Percentiles rank a stretch among this genome's conserved stretches.
phyloP scores from a whole-genome alignment of 805 yeast species.

The Blastobotrys parvus region DNA sequence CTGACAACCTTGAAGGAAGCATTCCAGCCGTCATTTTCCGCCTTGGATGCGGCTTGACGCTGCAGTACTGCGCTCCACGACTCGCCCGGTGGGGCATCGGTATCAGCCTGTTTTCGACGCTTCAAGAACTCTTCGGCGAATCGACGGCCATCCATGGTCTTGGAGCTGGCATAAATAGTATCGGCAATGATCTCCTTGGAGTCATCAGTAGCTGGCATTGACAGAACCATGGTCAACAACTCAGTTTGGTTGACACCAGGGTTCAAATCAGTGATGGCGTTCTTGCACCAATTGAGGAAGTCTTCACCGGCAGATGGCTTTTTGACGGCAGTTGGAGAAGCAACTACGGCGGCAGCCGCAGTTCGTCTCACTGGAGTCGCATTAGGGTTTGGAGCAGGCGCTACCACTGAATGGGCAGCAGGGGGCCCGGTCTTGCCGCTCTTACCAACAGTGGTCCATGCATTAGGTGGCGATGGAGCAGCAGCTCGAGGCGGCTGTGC shows the following conservation, averaged over 20 bases:
- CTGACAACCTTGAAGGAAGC: conserved; percentile 52
- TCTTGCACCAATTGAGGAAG: conserved; percentile 34
- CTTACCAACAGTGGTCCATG: conserved; percentile 37
- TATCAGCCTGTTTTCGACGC: conserved; percentile 67
- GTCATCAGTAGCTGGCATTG: conserved; percentile 69
- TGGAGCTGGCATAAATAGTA: conserved; percentile 78
- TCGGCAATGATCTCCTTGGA: conserved; percentile 84
- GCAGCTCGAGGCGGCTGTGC: conserved; percentile 3
- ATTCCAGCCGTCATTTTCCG: conserved; percentile 30
- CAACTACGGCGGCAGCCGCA: conserved; percentile 9
- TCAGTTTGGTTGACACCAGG: conserved; percentile 71
- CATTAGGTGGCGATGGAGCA: conserved; percentile 11
- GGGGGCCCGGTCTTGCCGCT: conserved; percentile 48
- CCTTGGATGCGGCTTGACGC: conserved; percentile 23
- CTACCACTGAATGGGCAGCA: conserved; percentile 7
- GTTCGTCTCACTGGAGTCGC: conserved; percentile 5
- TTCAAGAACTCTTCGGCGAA: conserved; percentile 86
- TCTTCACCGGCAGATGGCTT: conserved; percentile 27
- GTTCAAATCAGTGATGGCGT: conserved; percentile 43
- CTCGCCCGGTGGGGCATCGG: conserved; percentile 33
- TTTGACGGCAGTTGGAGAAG: conserved; percentile 7
- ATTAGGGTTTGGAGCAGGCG: conserved; percentile 7
- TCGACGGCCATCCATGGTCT: conserved; percentile 89
- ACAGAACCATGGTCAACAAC: conserved; percentile 67
- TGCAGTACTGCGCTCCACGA: conserved; percentile 70